Evolutionary conservation across 108 stramenopile species (phyloP).

Genomic region (Pseudonitzschia multistriata): DNA sequence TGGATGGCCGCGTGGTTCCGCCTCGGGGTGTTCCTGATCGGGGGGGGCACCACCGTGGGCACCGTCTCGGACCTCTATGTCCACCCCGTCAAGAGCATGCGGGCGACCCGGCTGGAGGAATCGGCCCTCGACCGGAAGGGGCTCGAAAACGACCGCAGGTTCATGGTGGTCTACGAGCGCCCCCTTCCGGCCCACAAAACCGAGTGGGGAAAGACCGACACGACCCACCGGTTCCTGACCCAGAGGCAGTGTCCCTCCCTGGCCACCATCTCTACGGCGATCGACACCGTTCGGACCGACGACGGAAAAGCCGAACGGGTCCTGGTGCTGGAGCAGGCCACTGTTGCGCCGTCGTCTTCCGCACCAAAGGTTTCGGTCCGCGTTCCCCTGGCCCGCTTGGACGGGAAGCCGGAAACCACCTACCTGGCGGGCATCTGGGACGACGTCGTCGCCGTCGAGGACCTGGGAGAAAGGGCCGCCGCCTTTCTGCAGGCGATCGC

Average conservation of each 20-base stretch:
- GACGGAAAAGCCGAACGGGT: background rate
- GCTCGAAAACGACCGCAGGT: slow-evolving; percentile 58
- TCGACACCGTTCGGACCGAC: background rate
- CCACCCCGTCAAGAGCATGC: slow-evolving; percentile 72
- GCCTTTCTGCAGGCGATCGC: slow-evolving; percentile 57
- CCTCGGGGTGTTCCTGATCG: background rate
- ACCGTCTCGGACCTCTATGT: slow-evolving; percentile 40
- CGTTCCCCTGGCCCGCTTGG: background rate
- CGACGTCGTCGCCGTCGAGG: slow-evolving; percentile 58
- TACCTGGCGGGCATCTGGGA: slow-evolving; percentile 66
- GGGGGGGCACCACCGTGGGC: background rate
- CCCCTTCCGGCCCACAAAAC: slow-evolving; percentile 42
- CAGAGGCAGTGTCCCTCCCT: slow-evolving; percentile 73
- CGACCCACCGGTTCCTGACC: slow-evolving; percentile 73
- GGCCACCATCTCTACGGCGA: slow-evolving; percentile 50
- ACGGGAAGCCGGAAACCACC: slow-evolving; percentile 5
- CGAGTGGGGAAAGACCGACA: slow-evolving; percentile 35
- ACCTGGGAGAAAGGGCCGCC: slow-evolving; percentile 79
- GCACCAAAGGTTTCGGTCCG: background rate
- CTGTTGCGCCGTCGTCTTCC: background rate
- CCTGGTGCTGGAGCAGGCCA: slow-evolving; percentile 2
- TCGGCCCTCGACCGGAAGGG: slow-evolving; percentile 55
- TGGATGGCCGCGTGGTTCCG: background rate
- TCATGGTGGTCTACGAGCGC: slow-evolving; percentile 69
- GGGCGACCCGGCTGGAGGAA: slow-evolving; percentile 46